Conservation (phyloP, 2,329 filamentous ascomycete genomes). For the Verticillium nubilum region DNA sequence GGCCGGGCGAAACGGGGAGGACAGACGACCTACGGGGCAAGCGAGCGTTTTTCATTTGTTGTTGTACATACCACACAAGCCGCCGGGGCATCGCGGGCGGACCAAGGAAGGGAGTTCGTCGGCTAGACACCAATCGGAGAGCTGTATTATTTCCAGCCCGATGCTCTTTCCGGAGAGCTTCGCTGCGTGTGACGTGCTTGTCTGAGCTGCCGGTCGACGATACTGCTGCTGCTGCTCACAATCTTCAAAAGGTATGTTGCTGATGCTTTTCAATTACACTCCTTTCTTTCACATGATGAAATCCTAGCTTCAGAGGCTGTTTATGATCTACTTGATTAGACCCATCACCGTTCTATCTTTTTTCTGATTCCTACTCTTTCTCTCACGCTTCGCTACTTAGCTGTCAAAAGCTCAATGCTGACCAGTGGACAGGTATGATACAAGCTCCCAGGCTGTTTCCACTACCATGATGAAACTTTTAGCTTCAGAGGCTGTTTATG, state of each 20-base stretch:
- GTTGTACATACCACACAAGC: conserved; percentile 14
- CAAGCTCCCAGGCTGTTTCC: background rate
- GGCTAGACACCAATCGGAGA: conserved; percentile 29
- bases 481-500: conserved; percentile 44
- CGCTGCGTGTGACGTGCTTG: conserved; percentile 10
- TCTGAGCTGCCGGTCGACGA: conserved; percentile 3
- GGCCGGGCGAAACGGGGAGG: background rate
- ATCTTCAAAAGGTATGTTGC: conserved; percentile 17
- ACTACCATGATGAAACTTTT: conserved; percentile 31
- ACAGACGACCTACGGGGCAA: background rate
- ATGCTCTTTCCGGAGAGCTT: conserved; percentile 4
- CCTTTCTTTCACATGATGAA: conserved; percentile 30
- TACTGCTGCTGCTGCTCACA: background rate
- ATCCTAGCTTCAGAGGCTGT: conserved; percentile 37
- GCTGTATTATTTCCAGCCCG: conserved; percentile 13
- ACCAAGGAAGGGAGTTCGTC: conserved; percentile 11
- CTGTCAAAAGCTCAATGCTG: conserved; percentile 2
- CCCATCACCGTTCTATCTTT: conserved; percentile 25
- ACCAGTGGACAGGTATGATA: conserved; percentile 2
- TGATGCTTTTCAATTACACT: background rate
- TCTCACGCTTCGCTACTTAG: conserved; percentile 6
- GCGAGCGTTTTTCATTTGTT: conserved; percentile 9
- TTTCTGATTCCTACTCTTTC: conserved; percentile 7
- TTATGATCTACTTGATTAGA: conserved; percentile 38
- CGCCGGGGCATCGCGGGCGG: conserved; percentile 6